Evolutionary conservation across 2,329 filamentous ascomycete genomes (phyloP).

Genomic region (Colletotrichum filicis): DNA sequence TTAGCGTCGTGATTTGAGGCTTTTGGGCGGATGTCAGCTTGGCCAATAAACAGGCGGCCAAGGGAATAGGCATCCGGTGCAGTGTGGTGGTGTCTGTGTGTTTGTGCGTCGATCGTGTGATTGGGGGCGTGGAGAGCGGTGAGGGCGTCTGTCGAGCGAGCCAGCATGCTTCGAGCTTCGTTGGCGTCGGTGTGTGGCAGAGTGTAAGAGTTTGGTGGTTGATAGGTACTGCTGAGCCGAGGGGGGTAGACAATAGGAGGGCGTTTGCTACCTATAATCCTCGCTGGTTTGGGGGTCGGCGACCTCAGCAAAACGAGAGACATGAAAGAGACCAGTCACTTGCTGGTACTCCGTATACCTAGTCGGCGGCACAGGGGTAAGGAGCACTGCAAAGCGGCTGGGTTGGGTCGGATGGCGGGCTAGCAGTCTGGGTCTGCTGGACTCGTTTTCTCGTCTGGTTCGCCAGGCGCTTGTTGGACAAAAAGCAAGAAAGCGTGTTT

Average conservation of each 20-base stretch:
- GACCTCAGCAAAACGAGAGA: constrained; percentile 2
- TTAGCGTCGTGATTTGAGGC: constrained; percentile 32
- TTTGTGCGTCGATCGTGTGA: constrained; percentile 34
- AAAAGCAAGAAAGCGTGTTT: neutral
- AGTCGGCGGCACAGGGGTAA: neutral
- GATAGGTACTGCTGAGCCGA: neutral
- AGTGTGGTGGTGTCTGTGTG: constrained; percentile 32
- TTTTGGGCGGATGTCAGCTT: constrained; percentile 26
- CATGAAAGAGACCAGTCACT: constrained; percentile 1
- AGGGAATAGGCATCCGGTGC: constrained; percentile 23
- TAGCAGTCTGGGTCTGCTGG: neutral
- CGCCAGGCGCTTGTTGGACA: neutral
- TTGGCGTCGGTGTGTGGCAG: neutral
- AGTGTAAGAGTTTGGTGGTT: neutral
- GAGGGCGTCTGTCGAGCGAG: constrained; percentile 8
- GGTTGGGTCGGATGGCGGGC: neutral
- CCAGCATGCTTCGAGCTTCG: neutral
- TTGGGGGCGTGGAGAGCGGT: constrained; percentile 25
- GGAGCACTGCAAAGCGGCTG: neutral
- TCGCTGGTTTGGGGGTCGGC: neutral
- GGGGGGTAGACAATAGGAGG: neutral
- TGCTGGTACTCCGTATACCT: neutral
- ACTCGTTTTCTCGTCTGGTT: neutral
- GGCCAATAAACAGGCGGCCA: constrained; percentile 17
- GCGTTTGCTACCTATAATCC: neutral